Evolutionary conservation across 2,329 filamentous ascomycete genomes (phyloP), one percentile per base, ranked within the genome.

Genomic region (Colletotrichum kahawae): DNA sequence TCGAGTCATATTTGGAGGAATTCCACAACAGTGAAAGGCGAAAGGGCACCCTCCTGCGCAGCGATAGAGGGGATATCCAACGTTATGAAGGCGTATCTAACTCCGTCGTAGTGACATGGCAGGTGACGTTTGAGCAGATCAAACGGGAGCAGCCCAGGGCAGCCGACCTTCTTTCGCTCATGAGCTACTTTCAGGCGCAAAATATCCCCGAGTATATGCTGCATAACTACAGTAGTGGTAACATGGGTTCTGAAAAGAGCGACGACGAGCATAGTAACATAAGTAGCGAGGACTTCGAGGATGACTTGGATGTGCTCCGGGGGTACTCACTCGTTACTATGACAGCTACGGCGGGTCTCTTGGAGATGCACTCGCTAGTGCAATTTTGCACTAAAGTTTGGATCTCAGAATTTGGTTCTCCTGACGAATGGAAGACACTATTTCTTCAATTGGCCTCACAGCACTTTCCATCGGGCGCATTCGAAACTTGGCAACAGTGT

Each of bases 131-230:
- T 67, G 77, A 80, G 9, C 71, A 84, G 21, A 85, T 88, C 57
- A 82, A 79, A 18, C 74, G 77, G 2, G 71, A 77, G 31, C 74
- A 80, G 51, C 79, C 74, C 5, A 80, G 81, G 5, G 87, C 87
- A 9, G 81, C 86, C 2, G 78, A 86, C 18, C 77, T 88, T 18
- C 76, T 89, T 1, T 86, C 85, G 1, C 81, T 89, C 5, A 85
- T 89, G 84, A 87, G 86, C 80, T 85, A 87, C 70, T 89, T 86
- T 76, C 82, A 89, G 66, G 79, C 80, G 18, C 82, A 87, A 77
- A 84, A 82, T 16, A 87, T 88, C 4, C 57, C 66, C 4, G n/a
- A 74, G 43, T 64, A 64, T 54, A 74, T 51, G 64, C 12, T 74
- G 9, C 48, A n/a, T 12, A 8, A 10, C 36, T 72, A 72, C 14